Evolutionary conservation across 768 basidiomycete genomes (phyloP).

Genomic region (Amanita rubescens): DNA sequence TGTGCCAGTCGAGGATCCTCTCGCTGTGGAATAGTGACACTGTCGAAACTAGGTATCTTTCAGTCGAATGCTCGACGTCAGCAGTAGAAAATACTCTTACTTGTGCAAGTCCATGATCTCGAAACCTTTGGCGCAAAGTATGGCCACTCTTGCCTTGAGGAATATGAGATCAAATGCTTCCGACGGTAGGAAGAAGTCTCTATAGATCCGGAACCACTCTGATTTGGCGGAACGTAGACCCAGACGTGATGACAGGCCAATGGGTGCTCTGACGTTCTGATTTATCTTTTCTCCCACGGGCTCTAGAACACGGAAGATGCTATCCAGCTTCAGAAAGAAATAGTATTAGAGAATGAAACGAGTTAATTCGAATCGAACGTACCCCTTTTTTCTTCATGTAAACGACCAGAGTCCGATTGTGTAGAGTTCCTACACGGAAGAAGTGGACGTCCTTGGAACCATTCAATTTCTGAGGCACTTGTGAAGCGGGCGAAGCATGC

Average conservation of each 20-base stretch:
- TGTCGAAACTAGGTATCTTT: constrained; percentile 51
- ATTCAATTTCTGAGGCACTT: constrained; percentile 85
- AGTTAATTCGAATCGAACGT: constrained; percentile 10
- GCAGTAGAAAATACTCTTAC: constrained; percentile 39
- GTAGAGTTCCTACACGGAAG: constrained; percentile 87
- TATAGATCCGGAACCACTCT: constrained; percentile 93
- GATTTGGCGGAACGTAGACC: constrained; percentile 75
- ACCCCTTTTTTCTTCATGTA: constrained; percentile 95
- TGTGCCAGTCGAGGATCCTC: constrained; percentile 57
- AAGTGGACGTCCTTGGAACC: constrained; percentile 90
- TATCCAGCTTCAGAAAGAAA: constrained; percentile 56
- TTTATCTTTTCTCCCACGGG: constrained; percentile 89
- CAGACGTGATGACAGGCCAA: constrained; percentile 63
- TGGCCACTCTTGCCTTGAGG: constrained; percentile 88
- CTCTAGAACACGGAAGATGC: constrained; percentile 95
- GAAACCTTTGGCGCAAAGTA: constrained; percentile 90
- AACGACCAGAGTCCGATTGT: constrained; percentile 82
- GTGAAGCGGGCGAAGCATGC: constrained; percentile 55
- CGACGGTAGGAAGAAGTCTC: constrained; percentile 90
- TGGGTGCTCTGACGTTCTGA: constrained; percentile 63
- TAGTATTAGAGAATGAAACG: no score
- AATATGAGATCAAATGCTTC: constrained; percentile 90
- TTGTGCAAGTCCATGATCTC: constrained; percentile 96
- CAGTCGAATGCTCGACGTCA: background rate
- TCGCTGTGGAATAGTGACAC: constrained; percentile 80